These are phyloP conservation scores for Cicer bijugum DNA, from an alignment of 306 rosid species.

Conservation along the genomic window DNA sequence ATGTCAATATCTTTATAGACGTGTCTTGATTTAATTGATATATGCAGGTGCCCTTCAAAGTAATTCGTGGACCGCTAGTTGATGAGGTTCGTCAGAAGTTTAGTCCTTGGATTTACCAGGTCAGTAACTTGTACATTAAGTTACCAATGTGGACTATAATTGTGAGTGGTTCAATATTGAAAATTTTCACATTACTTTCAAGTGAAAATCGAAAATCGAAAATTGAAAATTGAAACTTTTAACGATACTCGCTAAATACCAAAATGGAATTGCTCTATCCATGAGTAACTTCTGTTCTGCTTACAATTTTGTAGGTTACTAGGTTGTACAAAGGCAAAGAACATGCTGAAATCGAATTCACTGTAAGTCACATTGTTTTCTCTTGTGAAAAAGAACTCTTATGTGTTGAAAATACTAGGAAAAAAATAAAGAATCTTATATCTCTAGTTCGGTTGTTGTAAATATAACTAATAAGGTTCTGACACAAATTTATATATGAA, in stretches of 20 bases:
- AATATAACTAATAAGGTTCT: conserved; percentile 39
- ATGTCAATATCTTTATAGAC: not conserved
- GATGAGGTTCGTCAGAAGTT: conserved; percentile 80
- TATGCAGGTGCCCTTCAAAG: conserved; percentile 65
- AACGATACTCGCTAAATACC: conserved; percentile 27
- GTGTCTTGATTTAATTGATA: conserved; percentile 14
- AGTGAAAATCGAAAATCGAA: not conserved
- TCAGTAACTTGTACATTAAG: conserved; percentile 40
- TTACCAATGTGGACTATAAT: conserved; percentile 9
- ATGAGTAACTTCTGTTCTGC: conserved; percentile 11
- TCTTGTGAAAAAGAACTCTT: conserved; percentile 1
- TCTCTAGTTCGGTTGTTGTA: conserved; percentile 5
- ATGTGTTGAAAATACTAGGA: not conserved
- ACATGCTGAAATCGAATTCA: conserved; percentile 89
- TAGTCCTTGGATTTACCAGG: conserved; percentile 88
- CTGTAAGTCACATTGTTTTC: conserved; percentile 60
- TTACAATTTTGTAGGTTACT: conserved; percentile 60
- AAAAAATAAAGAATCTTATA: not conserved
- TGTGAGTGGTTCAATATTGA: conserved; percentile 14
- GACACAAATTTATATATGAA: conserved; percentile 51
- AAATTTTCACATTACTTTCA: not conserved
- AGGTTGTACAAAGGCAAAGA: conserved; percentile 84
- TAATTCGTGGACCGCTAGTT: conserved; percentile 67
- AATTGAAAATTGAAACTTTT: not conserved
- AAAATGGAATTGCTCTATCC: not conserved